These are phyloP conservation scores for Arxiozyma telluris DNA, from an alignment of 1,139 yeast species.

Conservation along the genomic window DNA sequence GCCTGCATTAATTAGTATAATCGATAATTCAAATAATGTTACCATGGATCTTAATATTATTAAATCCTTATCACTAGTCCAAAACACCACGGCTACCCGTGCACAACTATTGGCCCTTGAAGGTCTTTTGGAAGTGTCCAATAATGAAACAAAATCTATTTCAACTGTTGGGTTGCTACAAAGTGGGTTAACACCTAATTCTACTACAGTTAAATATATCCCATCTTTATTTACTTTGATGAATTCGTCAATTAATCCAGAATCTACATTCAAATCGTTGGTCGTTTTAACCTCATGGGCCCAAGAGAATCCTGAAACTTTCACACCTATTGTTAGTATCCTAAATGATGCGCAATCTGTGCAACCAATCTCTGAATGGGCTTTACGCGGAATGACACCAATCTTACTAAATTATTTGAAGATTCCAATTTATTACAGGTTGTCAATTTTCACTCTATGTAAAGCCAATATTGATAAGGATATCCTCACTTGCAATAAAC, in stretches of 20 bases:
- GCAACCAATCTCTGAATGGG: conserved; percentile 16
- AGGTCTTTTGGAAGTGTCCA: conserved; percentile 18
- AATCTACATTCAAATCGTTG: conserved; percentile 22
- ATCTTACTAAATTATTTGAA: conserved; percentile 19
- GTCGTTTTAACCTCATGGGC: conserved; percentile 25
- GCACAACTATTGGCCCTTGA: conserved; percentile 19
- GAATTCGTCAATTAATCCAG: conserved; percentile 22
- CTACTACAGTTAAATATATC: conserved; percentile 15
- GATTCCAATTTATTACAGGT: conserved; percentile 23
- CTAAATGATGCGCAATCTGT: conserved; percentile 16
- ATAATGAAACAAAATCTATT: conserved; percentile 20
- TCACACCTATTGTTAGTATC: conserved; percentile 21
- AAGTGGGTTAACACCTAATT: conserved; percentile 14
- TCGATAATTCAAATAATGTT: conserved; percentile 15
- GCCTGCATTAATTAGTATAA: conserved; percentile 15
- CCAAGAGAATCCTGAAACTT: conserved; percentile 21
- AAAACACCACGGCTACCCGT: conserved; percentile 19
- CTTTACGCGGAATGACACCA: conserved; percentile 22
- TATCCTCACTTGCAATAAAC: conserved; percentile 19
- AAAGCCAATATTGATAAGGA: conserved; percentile 18
- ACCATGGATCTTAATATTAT: conserved; percentile 16
- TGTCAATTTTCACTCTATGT: conserved; percentile 28
- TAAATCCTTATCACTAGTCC: conserved; percentile 16
- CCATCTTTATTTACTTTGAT: conserved; percentile 22
- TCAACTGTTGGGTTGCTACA: conserved; percentile 10